phyloP scores from a whole-genome alignment of 257 asterid species.

The Ophiorrhiza pumila region DNA sequence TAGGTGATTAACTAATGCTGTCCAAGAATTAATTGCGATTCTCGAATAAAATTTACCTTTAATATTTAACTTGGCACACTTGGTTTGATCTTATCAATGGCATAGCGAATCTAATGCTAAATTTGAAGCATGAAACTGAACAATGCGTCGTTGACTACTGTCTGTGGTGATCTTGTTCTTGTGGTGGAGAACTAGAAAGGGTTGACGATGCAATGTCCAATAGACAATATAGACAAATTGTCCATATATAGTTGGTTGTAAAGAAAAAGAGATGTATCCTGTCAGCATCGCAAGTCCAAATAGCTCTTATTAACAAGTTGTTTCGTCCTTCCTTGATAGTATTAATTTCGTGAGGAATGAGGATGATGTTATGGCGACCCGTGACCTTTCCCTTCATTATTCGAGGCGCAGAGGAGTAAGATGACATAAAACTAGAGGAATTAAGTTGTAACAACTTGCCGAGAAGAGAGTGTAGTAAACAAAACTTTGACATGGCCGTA shows the following conservation, averaged over 20 bases:
- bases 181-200: too few species aligned
- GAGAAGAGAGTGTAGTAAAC: not conserved
- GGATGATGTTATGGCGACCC: conserved; percentile 21
- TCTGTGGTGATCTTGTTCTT: too few species aligned
- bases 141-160: too few species aligned
- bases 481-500: not conserved
- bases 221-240: conserved; percentile 1
- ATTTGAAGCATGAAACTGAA: not conserved
- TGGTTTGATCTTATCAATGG: not conserved
- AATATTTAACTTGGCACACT: not conserved
- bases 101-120: too few species aligned
- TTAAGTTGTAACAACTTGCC: conserved; percentile 3
- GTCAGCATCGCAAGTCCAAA: conserved; percentile 12
- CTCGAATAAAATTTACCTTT: not conserved
- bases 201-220: too few species aligned
- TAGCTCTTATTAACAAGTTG: not conserved
- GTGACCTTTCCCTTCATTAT: conserved; percentile 22
- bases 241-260: not conserved
- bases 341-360: not conserved
- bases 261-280: not conserved
- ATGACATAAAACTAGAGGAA: conserved; percentile 10
- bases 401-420: conserved; percentile 6
- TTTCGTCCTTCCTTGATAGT: not conserved
- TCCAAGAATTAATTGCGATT: not conserved
- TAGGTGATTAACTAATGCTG: not conserved